Evolutionary conservation across 2,329 filamentous ascomycete genomes (phyloP).

Genomic region (Colletotrichum chlorophyti): DNA sequence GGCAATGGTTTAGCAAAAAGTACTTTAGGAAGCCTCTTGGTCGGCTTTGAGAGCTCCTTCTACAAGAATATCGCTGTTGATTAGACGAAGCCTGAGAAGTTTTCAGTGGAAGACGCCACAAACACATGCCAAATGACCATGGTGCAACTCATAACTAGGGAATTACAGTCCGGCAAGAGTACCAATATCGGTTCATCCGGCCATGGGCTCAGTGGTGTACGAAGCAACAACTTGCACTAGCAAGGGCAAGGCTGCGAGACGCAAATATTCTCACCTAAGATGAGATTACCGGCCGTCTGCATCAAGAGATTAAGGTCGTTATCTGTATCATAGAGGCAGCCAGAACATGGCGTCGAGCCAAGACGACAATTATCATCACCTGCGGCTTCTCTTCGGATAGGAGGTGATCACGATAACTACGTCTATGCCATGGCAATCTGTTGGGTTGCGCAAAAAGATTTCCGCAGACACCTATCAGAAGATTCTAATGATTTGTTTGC

Average conservation of each 20-base stretch:
- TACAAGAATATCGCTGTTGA: conserved; percentile 82
- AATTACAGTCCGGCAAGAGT: conserved; percentile 74
- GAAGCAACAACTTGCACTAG: conserved; percentile 80
- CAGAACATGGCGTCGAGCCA: conserved; percentile 76
- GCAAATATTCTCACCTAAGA: conserved; percentile 85
- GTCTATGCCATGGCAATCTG: conserved; percentile 81
- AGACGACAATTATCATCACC: conserved; percentile 92
- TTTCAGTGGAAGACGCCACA: conserved; percentile 61
- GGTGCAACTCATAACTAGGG: too few relatives aligned
- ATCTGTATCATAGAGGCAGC: conserved; percentile 77
- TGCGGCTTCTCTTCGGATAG: conserved; percentile 85
- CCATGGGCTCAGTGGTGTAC: conserved; percentile 79
- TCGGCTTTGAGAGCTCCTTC: conserved; percentile 84
- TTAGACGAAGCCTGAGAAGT: conserved; percentile 38
- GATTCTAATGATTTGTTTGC: conserved; percentile 54
- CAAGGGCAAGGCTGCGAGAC: conserved; percentile 78
- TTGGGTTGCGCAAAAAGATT: conserved; percentile 72
- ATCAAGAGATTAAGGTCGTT: conserved; percentile 74
- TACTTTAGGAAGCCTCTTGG: conserved; percentile 80
- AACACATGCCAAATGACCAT: conserved; percentile 71
- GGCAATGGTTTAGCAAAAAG: conserved; percentile 92
- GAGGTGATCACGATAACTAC: conserved; percentile 73
- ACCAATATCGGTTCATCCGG: conserved; percentile 75
- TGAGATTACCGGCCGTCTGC: conserved; percentile 86
- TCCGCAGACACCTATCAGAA: conserved; percentile 60